phyloP scores from a whole-genome alignment of 2,329 filamentous ascomycete genomes.

The Monosporascus sp. region DNA sequence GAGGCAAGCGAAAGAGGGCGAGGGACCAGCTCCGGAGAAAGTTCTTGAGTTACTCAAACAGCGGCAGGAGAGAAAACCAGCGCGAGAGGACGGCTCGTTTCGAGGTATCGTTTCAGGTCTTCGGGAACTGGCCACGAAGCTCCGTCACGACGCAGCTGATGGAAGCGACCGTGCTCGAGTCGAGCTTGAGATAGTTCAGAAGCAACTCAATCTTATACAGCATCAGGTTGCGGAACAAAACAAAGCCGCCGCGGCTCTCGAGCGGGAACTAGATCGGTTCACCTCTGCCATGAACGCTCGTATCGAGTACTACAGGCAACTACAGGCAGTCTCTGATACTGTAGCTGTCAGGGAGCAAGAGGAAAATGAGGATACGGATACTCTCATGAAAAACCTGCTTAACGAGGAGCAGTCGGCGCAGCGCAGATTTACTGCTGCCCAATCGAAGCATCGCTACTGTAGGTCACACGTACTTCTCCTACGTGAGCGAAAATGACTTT shows the following conservation, averaged over 20 bases:
- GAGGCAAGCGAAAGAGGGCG: slow-evolving; percentile 52
- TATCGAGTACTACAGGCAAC: slow-evolving; percentile 82
- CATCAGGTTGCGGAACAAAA: slow-evolving; percentile 45
- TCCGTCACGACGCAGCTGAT: slow-evolving; percentile 52
- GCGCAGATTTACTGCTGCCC: slow-evolving; percentile 54
- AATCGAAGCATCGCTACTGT: slow-evolving; percentile 73
- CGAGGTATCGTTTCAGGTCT: slow-evolving; percentile 66
- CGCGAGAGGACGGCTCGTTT: slow-evolving; percentile 55
- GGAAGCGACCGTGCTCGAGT: slow-evolving; percentile 50
- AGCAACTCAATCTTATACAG: slow-evolving; percentile 58
- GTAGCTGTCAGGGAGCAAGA: slow-evolving; percentile 69
- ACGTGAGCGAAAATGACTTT: slow-evolving; percentile 1
- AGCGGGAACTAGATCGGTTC: slow-evolving; percentile 72
- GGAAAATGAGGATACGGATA: slow-evolving; percentile 40
- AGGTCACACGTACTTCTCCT: slow-evolving; percentile 22
- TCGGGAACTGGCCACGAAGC: slow-evolving; percentile 54
- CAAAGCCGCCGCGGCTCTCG: slow-evolving; percentile 44
- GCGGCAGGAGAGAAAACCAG: slow-evolving; percentile 44
- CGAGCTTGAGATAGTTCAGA: slow-evolving; percentile 61
- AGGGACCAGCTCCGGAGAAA: slow-evolving; percentile 67
- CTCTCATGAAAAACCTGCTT: slow-evolving; percentile 35
- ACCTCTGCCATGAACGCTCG: slow-evolving; percentile 76
- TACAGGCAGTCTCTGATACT: slow-evolving; percentile 86
- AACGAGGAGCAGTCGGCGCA: slow-evolving; percentile 46
- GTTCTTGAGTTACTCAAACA: slow-evolving; percentile 46